Percentiles rank a stretch among this genome's conserved stretches.
Evolutionary conservation across 805 yeast genomes (phyloP).

Genomic region (Yarrowia osloensis): DNA sequence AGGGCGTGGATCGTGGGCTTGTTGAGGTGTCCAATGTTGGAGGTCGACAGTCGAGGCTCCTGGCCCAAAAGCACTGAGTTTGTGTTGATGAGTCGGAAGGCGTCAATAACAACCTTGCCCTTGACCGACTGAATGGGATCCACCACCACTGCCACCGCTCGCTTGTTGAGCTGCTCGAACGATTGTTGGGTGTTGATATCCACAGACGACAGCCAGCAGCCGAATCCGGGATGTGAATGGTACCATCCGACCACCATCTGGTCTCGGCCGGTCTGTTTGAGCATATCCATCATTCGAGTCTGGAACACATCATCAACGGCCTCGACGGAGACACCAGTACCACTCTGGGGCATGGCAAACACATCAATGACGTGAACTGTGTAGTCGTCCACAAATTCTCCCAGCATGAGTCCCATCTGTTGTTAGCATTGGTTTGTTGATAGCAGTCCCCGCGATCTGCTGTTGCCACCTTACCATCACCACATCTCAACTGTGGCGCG

Average conservation of each 20-base stretch:
- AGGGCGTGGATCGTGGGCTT: constrained; percentile 96
- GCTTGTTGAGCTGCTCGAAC: constrained; percentile 89
- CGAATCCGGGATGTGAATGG: constrained; percentile 99
- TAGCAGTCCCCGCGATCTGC: background rate
- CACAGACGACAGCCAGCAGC: constrained; percentile 98
- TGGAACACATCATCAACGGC: constrained; percentile 99
- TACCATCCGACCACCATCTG: constrained; percentile 99
- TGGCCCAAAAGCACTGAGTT: constrained; percentile 89
- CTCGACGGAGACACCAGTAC: constrained; percentile 96
- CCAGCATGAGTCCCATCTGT: constrained; percentile 94
- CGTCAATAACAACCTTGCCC: constrained; percentile 98
- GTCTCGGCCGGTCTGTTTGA: constrained; percentile 97
- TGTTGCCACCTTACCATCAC: constrained; percentile 1
- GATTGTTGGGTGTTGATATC: constrained; percentile 98
- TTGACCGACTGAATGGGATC: constrained; percentile 98
- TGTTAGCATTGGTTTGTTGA: background rate
- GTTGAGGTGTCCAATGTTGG: constrained; percentile 91
- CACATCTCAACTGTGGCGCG: background rate
- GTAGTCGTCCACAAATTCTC: constrained; percentile 95
- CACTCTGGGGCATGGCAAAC: constrained; percentile 98
- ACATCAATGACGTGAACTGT: constrained; percentile 97
- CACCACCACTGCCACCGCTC: constrained; percentile 97
- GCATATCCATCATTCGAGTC: constrained; percentile 99
- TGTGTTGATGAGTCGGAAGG: constrained; percentile 90
- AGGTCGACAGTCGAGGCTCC: constrained; percentile 97